Percentiles rank a stretch among this genome's conserved stretches.
Evolutionary conservation across 495 filamentous ascomycete genomes (phyloP).

Genomic region (Aspergillus sclerotioniger): DNA sequence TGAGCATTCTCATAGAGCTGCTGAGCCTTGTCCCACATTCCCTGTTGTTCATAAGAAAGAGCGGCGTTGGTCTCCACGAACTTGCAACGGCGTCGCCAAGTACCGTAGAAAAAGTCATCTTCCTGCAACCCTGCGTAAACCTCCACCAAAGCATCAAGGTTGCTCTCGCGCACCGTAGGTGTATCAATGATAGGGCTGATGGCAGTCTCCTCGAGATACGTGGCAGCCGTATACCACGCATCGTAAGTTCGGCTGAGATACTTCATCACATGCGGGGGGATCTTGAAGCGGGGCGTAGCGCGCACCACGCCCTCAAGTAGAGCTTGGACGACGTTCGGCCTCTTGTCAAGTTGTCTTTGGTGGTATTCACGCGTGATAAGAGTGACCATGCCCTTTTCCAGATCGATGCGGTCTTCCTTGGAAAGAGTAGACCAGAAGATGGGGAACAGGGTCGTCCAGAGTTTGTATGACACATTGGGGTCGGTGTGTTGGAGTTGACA

Average conservation of each 20-base stretch:
- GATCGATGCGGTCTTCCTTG: slow-evolving; percentile 83
- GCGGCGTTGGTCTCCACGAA: slow-evolving; percentile 97
- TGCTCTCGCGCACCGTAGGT: slow-evolving; percentile 79
- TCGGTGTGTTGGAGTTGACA: slow-evolving; percentile 95
- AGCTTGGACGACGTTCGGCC: slow-evolving; percentile 91
- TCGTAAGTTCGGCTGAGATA: slow-evolving; percentile 88
- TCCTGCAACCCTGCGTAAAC: slow-evolving; percentile 86
- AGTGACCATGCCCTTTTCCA: slow-evolving; percentile 82
- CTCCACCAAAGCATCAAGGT: slow-evolving; percentile 88
- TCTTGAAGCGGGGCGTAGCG: slow-evolving; percentile 78
- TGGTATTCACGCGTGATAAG: slow-evolving; percentile 95
- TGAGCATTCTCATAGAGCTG: slow-evolving; percentile 93
- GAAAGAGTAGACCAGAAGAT: slow-evolving; percentile 87
- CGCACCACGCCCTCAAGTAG: slow-evolving; percentile 81
- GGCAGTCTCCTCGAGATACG: slow-evolving; percentile 79
- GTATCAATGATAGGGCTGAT: slow-evolving; percentile 84
- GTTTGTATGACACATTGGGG: slow-evolving; percentile 68
- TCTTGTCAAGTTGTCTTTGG: slow-evolving; percentile 84
- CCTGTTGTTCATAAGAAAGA: slow-evolving; percentile 95
- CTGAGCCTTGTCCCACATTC: slow-evolving; percentile 99
- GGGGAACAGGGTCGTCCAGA: slow-evolving; percentile 90
- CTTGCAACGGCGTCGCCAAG: slow-evolving; percentile 91
- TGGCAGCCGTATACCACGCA: slow-evolving; percentile 88
- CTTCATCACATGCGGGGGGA: slow-evolving; percentile 94
- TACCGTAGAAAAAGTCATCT: slow-evolving; percentile 96